Percentiles rank a stretch among this genome's conserved stretches.
These are phyloP conservation scores for Pseudocercospora pini-densiflorae DNA, from an alignment of 2,329 filamentous ascomycete genomes.

Conservation along the genomic window DNA sequence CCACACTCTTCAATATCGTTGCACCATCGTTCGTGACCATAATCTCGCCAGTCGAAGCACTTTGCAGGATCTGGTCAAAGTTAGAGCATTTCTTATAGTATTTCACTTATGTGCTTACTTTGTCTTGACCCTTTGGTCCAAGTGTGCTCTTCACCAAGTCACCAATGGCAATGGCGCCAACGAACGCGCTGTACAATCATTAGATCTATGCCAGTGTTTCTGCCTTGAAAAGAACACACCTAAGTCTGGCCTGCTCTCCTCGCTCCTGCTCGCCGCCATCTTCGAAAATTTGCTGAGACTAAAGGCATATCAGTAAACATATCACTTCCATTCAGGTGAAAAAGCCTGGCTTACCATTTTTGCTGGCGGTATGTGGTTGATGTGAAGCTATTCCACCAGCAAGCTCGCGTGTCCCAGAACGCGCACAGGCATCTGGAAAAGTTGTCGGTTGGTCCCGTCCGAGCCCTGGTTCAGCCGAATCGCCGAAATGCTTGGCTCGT, in stretches of 20 bases:
- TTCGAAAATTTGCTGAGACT: conserved; percentile 32
- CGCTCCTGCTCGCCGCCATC: conserved; percentile 32
- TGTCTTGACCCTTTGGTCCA: conserved; percentile 98
- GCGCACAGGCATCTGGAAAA: background rate
- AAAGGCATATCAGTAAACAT: conserved; percentile 5
- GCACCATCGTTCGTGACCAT: conserved; percentile 99
- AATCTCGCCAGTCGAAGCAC: conserved; percentile 87
- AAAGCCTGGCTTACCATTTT: conserved; percentile 6
- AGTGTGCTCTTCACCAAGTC: conserved; percentile 97
- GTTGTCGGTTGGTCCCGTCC: background rate
- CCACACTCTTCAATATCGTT: conserved; percentile 97
- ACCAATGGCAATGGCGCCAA: conserved; percentile 96
- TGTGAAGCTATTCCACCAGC: background rate
- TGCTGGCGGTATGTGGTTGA: conserved; percentile 2
- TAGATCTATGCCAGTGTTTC: conserved; percentile 13
- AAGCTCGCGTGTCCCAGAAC: conserved; percentile 4
- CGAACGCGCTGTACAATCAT: conserved; percentile 68
- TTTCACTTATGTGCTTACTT: conserved; percentile 74
- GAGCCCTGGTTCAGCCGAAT: background rate
- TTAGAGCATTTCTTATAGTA: conserved; percentile 82
- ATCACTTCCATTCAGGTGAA: background rate
- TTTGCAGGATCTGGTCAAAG: conserved; percentile 35
- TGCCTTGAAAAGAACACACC: conserved; percentile 19
- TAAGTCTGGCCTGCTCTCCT: conserved; percentile 33
- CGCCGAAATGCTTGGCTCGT: background rate